phyloP scores from a whole-genome alignment of 768 basidiomycete genomes.

The Mycena crocata region DNA sequence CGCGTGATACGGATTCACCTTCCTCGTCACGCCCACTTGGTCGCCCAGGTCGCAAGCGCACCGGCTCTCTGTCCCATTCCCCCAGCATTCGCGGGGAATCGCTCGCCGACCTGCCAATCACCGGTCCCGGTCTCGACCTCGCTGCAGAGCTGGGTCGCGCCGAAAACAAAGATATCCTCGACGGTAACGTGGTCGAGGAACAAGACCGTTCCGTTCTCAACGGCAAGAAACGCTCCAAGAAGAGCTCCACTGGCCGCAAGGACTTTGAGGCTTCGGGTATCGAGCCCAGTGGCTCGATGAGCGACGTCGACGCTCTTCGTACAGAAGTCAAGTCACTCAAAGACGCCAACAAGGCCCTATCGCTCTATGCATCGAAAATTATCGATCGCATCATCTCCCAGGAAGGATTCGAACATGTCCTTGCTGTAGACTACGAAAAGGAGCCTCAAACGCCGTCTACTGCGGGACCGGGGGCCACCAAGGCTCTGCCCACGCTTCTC shows the following conservation, averaged over 20 bases:
- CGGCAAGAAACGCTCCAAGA: slow-evolving; percentile 64
- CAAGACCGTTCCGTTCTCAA: slow-evolving; percentile 58
- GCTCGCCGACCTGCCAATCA: slow-evolving; percentile 87
- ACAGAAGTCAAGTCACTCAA: slow-evolving; percentile 92
- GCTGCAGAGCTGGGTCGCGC: slow-evolving; percentile 93
- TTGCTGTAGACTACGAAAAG: slow-evolving; percentile 91
- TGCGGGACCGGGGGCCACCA: slow-evolving; percentile 45
- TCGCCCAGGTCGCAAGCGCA: slow-evolving; percentile 62
- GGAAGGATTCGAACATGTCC: slow-evolving; percentile 96
- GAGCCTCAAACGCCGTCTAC: slow-evolving; percentile 61
- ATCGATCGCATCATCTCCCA: slow-evolving; percentile 96
- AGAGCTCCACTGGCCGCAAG: slow-evolving; percentile 54
- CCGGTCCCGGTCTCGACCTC: slow-evolving; percentile 89
- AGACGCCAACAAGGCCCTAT: slow-evolving; percentile 96
- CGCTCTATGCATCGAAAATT: slow-evolving; percentile 96
- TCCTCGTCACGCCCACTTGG: slow-evolving; percentile 54
- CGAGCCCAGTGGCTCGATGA: slow-evolving; percentile 57
- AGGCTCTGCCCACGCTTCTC: slow-evolving; percentile 42
- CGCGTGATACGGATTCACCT: slow-evolving; percentile 49
- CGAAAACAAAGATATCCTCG: slow-evolving; percentile 86
- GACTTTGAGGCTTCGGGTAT: slow-evolving; percentile 49
- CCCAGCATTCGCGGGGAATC: slow-evolving; percentile 73
- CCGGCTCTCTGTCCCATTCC: slow-evolving; percentile 62
- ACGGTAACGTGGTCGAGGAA: slow-evolving; percentile 64
- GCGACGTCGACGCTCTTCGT: slow-evolving; percentile 80